phyloP scores from a whole-genome alignment of 768 basidiomycete species.

The Boletus subcaerulescens region DNA sequence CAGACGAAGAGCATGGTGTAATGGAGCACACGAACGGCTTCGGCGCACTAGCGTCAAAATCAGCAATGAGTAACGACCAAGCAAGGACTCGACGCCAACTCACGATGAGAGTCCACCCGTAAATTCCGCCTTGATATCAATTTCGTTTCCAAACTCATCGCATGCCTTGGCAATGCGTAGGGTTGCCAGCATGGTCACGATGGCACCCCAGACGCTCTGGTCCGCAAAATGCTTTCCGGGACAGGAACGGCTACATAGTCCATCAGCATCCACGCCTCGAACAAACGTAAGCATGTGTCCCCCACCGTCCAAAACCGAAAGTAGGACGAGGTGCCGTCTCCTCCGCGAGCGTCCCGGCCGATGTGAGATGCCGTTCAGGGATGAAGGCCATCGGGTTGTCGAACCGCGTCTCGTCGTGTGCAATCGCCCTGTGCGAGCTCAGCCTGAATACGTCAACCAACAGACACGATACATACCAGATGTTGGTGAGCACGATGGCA shows the following conservation, averaged over 20 bases:
- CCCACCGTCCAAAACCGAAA: constrained; percentile 31
- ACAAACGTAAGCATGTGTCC: neutral
- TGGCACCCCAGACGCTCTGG: constrained; percentile 30
- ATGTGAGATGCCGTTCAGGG: constrained; percentile 52
- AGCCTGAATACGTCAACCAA: neutral
- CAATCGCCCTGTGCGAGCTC: constrained; percentile 37
- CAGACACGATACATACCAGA: constrained; percentile 17
- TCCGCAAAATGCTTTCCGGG: constrained; percentile 36
- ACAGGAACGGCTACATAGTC: constrained; percentile 25
- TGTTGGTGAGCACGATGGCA: constrained; percentile 20
- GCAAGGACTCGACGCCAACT: neutral
- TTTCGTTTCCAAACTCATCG: constrained; percentile 30
- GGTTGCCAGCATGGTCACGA: constrained; percentile 32
- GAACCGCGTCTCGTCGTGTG: constrained; percentile 50
- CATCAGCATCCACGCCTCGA: neutral
- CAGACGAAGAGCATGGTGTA: constrained; percentile 10
- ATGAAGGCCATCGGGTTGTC: constrained; percentile 50
- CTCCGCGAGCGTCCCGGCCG: constrained; percentile 10
- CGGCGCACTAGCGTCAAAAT: constrained; percentile 14
- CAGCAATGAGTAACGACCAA: neutral
- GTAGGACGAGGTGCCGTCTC: neutral
- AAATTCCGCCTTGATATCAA: constrained; percentile 25
- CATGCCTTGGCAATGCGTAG: constrained; percentile 25
- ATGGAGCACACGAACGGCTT: constrained; percentile 27
- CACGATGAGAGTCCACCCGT: constrained; percentile 22